Conservation (phyloP, 176 grass and related monocot genomes). For the Aegilops sharonensis region DNA sequence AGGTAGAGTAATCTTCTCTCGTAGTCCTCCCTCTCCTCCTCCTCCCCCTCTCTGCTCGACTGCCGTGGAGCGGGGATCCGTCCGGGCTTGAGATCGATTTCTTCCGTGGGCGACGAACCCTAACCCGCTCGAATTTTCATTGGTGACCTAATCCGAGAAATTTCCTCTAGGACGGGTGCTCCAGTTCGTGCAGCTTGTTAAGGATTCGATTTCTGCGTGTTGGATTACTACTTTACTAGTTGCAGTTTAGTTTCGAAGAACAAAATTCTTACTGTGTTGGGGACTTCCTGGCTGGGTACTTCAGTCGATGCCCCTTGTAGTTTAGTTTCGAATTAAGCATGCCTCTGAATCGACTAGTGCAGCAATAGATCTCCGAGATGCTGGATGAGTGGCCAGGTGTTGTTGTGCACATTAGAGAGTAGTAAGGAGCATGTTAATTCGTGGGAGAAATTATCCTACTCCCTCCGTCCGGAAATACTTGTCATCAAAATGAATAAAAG, state of each 20-base stretch:
- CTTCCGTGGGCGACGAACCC: not conserved
- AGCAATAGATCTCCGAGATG: not conserved
- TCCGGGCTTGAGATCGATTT: not conserved
- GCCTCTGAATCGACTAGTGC: not conserved
- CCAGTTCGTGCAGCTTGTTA: not conserved
- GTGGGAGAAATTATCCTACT: not conserved
- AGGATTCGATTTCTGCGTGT: not conserved
- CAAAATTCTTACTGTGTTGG: not conserved
- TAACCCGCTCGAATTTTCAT: not conserved
- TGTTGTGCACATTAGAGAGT: not conserved
- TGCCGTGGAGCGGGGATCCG: not conserved
- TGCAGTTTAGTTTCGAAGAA: not conserved
- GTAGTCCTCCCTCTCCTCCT: not conserved
- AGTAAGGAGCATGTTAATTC: not conserved
- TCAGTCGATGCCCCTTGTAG: not conserved
- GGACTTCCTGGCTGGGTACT: not conserved
- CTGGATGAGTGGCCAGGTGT: not conserved
- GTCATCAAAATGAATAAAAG: no score
- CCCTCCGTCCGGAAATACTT: no score
- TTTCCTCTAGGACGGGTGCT: not conserved
- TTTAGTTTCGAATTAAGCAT: not conserved
- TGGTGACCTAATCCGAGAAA: not conserved
- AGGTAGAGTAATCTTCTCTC: not conserved
- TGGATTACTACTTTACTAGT: not conserved
- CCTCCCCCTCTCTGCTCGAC: not conserved